Conservation (phyloP, 2,329 filamentous ascomycete species). For the Gaeumannomyces tritici region DNA sequence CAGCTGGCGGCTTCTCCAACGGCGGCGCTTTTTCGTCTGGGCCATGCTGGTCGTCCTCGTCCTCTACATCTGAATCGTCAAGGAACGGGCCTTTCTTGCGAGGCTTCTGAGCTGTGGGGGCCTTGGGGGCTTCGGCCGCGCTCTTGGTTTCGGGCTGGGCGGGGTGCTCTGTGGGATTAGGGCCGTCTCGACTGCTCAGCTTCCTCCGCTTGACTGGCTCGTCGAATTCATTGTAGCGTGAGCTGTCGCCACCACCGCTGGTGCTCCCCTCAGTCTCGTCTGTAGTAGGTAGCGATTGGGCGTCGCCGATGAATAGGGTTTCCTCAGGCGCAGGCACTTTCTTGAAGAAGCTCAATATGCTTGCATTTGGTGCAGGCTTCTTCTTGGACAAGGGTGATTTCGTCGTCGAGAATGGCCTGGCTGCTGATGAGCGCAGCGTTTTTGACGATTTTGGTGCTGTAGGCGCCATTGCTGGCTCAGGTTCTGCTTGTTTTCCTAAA, state of each 20-base stretch:
- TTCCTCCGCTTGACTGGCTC: conserved; percentile 32
- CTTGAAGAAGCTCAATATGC: conserved; percentile 67
- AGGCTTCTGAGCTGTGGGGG: conserved; percentile 8
- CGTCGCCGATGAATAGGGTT: conserved; percentile 40
- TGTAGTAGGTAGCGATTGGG: conserved; percentile 9
- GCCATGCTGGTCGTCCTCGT: conserved; percentile 17
- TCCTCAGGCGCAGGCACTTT: conserved; percentile 53
- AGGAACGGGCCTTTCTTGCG: conserved; percentile 52
- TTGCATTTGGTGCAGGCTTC: conserved; percentile 41
- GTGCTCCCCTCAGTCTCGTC: conserved; percentile 1
- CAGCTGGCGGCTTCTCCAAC: background rate
- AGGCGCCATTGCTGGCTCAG: background rate
- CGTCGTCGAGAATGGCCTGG: background rate
- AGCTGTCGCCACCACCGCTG: background rate
- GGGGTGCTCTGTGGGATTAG: conserved; percentile 2
- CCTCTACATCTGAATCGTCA: conserved; percentile 56
- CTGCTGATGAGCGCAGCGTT: conserved; percentile 1
- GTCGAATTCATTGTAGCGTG: conserved; percentile 28
- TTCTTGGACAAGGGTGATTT: conserved; percentile 7
- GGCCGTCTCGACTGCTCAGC: conserved; percentile 18
- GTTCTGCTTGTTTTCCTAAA: background rate
- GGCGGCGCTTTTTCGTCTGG: background rate
- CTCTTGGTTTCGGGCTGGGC: background rate
- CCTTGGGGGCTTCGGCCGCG: background rate
- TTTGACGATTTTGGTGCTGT: background rate